Conservation (phyloP, 192 early-diverging fungal genomes). For the Coemansia sp. region DNA sequence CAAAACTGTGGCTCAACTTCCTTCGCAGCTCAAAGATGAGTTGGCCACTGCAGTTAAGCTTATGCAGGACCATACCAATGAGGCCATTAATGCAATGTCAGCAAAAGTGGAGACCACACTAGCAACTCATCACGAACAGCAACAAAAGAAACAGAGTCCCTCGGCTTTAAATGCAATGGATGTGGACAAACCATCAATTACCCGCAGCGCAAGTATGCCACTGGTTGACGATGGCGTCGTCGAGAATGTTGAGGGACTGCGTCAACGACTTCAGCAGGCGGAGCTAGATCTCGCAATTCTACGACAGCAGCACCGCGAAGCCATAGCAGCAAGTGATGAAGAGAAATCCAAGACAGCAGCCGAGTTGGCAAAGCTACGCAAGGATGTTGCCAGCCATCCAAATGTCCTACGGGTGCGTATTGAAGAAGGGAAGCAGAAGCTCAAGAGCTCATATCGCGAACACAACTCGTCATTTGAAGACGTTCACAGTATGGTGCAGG, state of each 20-base stretch:
- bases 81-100: not conserved
- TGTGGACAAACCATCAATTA: conserved; percentile 10
- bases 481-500: conserved; percentile 67
- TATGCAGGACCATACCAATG: not conserved
- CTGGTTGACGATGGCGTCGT: not conserved
- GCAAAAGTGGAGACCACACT: not conserved
- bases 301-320: conserved; percentile 30
- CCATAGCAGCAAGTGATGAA: not conserved
- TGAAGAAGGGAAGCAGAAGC: conserved; percentile 57
- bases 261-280: conserved; percentile 8
- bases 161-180: conserved; percentile 3
- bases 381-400: conserved; percentile 43
- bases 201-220: conserved; percentile 38
- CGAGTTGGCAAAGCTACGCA: conserved; percentile 41
- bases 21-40: conserved; percentile 56
- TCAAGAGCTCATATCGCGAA: conserved; percentile 51
- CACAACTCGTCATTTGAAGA: conserved; percentile 62
- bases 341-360: conserved; percentile 15
- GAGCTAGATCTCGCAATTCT: conserved; percentile 30
- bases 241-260: conserved; percentile 13
- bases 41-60: conserved; percentile 7
- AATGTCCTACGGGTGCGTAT: conserved; percentile 53
- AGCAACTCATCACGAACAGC: not conserved
- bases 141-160: not conserved
- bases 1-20: conserved; percentile 56